Evolutionary conservation across 495 filamentous ascomycete genomes (phyloP), one percentile per base, ranked within the genome.

Genomic region (Daldinia loculata): DNA sequence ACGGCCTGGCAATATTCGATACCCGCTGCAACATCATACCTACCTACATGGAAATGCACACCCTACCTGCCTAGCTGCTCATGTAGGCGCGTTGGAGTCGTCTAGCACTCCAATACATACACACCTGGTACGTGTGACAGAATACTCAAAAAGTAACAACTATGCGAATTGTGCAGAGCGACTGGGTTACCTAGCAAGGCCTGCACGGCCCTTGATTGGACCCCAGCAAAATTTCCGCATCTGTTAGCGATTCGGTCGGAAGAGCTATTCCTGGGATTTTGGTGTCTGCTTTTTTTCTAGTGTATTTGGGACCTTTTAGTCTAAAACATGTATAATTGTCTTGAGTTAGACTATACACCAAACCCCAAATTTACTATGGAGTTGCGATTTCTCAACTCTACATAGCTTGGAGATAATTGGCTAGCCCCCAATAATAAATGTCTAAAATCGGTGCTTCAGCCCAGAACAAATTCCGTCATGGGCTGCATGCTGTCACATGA

Each of bases 401-500:
- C 59, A 51, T n/a, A 68, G 36, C 66, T 55, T 52, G 38, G 56
- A 57, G 55, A 51, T 66, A 73, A 75, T 69, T 70, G 63, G 12
- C 27, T 51, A 61, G 66, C 60, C 63, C 43, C 43, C 19, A 48
- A 70, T 60, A 63, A 56, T 27, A 22, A 60, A 59, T 36, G 41
- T 26, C 41, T 17, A 61, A 56, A 53, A 50, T 56, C 50, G 71
- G 63, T 63, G 67, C 41, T 58, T 43, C 43, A 41, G 50, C 32
- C n/a, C 14, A 52, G n/a, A 17, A 48, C 41, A 63, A 59, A 34
- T 53, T 74, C 67, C 63, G 67, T 60, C 62, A 63, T 65, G 63
- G 63, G 63, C 61, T 60, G 26, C 55, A 34, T 30, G 38, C 57
- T 41, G 71, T 77, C 75, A 77, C 74, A 75, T 77, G 75, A 77